Percentiles rank a stretch among this genome's conserved stretches.
Conservation (phyloP, 2,329 filamentous ascomycete genomes). For the Gaeumannomyces sp. region DNA sequence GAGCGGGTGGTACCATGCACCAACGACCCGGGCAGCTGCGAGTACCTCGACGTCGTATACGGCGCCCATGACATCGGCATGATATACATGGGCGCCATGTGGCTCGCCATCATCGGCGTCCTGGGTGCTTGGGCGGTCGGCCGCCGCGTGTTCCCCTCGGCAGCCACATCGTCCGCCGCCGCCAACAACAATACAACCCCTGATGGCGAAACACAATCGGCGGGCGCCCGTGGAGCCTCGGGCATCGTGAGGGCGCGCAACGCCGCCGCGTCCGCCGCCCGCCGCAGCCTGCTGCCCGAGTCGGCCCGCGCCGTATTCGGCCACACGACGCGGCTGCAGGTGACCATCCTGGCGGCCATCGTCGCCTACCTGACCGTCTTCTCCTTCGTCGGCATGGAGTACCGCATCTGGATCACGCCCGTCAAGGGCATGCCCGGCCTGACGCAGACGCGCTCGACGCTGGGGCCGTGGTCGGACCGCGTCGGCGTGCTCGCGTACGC, state of each 20-base stretch:
- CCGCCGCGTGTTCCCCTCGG: conserved; percentile 18
- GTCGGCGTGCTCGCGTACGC: conserved; percentile 67
- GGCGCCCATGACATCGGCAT: conserved; percentile 41
- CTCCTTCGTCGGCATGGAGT: conserved; percentile 62
- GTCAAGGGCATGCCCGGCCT: conserved; percentile 48
- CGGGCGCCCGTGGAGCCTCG: neutral
- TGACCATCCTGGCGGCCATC: conserved; percentile 53
- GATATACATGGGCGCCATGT: conserved; percentile 44
- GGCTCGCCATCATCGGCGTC: conserved; percentile 38
- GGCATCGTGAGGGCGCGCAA: conserved; percentile 24
- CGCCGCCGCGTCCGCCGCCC: conserved; percentile 33
- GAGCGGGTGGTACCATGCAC: conserved; percentile 38
- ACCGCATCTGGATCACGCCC: conserved; percentile 64
- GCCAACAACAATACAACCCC: conserved; percentile 15
- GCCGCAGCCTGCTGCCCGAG: conserved; percentile 56
- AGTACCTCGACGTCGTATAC: conserved; percentile 47
- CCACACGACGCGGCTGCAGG: conserved; percentile 60
- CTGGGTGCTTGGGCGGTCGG: conserved; percentile 36
- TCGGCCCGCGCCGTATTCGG: conserved; percentile 54
- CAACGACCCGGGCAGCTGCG: conserved; percentile 41
- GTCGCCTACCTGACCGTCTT: conserved; percentile 59
- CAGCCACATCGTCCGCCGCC: conserved; percentile 14
- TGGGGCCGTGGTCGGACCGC: conserved; percentile 64
- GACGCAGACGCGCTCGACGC: conserved; percentile 57
- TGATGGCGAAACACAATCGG: conserved; percentile 14